Evolutionary conservation across 2,329 filamentous ascomycete species (phyloP), one percentile per base, ranked within the genome.

Genomic region (Aspergillus pseudonomiae): DNA sequence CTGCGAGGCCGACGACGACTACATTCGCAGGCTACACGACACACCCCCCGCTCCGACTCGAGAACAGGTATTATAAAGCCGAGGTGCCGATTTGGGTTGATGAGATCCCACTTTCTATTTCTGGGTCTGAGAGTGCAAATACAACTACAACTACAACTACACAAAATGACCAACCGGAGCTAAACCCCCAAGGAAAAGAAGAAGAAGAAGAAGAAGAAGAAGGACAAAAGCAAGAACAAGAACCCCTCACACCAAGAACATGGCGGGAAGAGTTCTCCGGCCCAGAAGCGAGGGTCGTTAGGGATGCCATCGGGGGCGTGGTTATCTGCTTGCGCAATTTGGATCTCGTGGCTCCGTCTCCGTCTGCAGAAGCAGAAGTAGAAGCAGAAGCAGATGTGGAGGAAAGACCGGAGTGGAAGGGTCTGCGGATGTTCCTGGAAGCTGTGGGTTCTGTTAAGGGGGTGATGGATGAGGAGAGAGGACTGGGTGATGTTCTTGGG

Each of bases 61-160:
- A 70, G 54, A 82, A 79, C 48, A 79, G 77, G 67, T 83, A 83
- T 68, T 83, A 82, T 65, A 72, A 67, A 5, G 74, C 79, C 6
- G 77, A 82, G 19, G 71, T 83, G 26, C 78, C 77, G 19, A 74
- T 83, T 52, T 83, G 81, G 81, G 80, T 82, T 24, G 81, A 83
- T 59, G 80, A 82, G 66, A 73, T 82, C 14, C 78, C 79, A 1
- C 61, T 75, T 16, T 7, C 24, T 0, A 1, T 2, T 6, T 3
- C 21, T 7, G 21, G 21, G 21, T 5, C 21, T 36, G 1, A n/a
- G 34, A 16, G 16, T 36, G 14, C 26, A 2, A 28, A 28, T 28
- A 28, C 32, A 34, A 6, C 4, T 9, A 34, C 32, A 34, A 34
- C 32, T 19, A 10, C 16, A n/a, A 6, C 1, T 16, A 36, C 34